Conservation (phyloP, 2,329 filamentous ascomycete genomes). For the Xylariaceae sp. region DNA sequence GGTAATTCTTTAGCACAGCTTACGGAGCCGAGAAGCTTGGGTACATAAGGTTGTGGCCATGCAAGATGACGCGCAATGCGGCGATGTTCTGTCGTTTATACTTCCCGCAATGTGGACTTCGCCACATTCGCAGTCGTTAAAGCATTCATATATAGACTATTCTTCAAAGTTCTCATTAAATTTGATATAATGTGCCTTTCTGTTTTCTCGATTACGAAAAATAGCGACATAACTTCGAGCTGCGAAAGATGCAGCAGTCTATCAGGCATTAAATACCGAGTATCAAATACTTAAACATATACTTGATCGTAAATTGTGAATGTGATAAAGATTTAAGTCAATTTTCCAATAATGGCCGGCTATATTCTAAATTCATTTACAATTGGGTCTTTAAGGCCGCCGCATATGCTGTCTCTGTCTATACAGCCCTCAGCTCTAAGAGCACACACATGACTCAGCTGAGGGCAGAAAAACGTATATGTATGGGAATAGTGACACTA, state of each 20-base stretch:
- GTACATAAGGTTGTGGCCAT: no score
- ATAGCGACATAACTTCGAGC: no score
- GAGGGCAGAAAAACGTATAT: constrained; percentile 14
- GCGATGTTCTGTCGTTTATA: no score
- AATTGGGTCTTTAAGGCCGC: constrained; percentile 4
- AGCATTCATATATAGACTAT: no score
- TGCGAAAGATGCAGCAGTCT: neutral
- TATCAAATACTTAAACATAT: neutral
- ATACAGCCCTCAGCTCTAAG: constrained; percentile 19
- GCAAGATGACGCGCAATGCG: constrained; percentile 15
- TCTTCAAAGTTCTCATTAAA: no score
- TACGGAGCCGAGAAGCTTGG: no score
- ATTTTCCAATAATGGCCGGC: constrained; percentile 2
- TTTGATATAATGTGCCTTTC: no score
- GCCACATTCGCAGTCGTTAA: no score
- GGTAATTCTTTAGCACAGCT: neutral
- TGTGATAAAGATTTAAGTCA: no score
- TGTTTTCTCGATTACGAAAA: no score
- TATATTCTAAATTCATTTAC: constrained; percentile 26
- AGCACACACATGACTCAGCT: constrained; percentile 7
- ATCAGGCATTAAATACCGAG: neutral
- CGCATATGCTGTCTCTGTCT: constrained; percentile 16
- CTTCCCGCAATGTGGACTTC: no score
- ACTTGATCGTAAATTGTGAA: no score
- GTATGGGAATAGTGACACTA: constrained; percentile 24